Evolutionary conservation across 768 basidiomycete species (phyloP).

Genomic region (Gelatoporia subvermispora): DNA sequence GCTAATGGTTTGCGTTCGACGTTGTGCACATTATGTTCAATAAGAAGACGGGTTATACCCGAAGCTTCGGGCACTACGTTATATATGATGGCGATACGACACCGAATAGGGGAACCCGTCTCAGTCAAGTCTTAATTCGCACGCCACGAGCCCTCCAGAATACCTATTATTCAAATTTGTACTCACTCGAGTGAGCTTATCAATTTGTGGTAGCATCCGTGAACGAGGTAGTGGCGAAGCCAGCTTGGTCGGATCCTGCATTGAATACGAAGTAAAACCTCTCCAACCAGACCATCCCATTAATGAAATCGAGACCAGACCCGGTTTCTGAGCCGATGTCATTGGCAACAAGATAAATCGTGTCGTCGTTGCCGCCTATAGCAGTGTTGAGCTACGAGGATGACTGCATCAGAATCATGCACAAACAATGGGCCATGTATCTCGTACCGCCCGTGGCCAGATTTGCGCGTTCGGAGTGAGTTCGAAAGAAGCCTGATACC

Average conservation of each 20-base stretch:
- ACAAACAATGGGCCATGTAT: background rate
- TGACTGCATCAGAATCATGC: no score
- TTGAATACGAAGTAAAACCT: slow-evolving; percentile 43
- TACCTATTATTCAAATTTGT: no score
- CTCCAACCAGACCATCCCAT: slow-evolving; percentile 27
- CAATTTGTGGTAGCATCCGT: slow-evolving; percentile 31
- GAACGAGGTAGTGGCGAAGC: slow-evolving; percentile 35
- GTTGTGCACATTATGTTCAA: no score
- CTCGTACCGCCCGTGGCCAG: slow-evolving; percentile 46
- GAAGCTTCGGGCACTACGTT: no score
- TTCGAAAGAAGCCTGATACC: slow-evolving; percentile 42
- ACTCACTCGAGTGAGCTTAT: no score
- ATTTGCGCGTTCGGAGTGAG: slow-evolving; percentile 63
- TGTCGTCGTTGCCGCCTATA: slow-evolving; percentile 30
- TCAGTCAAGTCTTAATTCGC: no score
- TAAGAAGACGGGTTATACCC: no score
- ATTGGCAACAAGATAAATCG: slow-evolving; percentile 17
- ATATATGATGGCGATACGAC: no score
- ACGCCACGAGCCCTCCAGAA: no score
- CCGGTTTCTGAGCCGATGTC: slow-evolving; percentile 36
- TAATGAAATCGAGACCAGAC: slow-evolving; percentile 49
- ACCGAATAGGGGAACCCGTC: no score
- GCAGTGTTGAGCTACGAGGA: slow-evolving; percentile 30
- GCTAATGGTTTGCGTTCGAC: no score
- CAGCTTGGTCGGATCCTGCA: slow-evolving; percentile 32